phyloP scores from a whole-genome alignment of 2,329 filamentous ascomycete genomes.

The Scleromitrula shiraiana region DNA sequence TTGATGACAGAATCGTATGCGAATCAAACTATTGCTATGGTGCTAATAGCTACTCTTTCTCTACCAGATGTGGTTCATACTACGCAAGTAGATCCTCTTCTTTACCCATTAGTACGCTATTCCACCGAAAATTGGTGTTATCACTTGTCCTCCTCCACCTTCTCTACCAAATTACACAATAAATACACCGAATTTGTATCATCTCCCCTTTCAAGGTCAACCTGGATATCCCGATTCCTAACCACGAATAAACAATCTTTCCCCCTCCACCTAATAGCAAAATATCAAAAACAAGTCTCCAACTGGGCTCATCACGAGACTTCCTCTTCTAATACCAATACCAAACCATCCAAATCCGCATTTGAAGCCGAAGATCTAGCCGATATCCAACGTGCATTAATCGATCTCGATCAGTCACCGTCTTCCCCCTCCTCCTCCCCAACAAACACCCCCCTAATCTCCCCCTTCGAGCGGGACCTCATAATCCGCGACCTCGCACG shows the following conservation, averaged over 20 bases:
- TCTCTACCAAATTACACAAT: background rate
- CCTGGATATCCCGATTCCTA: constrained; percentile 5
- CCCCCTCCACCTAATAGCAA: constrained; percentile 5
- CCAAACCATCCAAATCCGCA: background rate
- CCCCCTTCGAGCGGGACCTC: constrained; percentile 3
- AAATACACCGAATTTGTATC: background rate
- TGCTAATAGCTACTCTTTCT: background rate
- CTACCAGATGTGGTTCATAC: background rate
- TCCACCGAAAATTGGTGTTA: constrained; percentile 7
- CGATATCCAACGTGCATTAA: constrained; percentile 7
- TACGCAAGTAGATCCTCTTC: background rate
- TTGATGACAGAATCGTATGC: constrained; percentile 4
- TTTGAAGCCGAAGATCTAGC: constrained; percentile 4
- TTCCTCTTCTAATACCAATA: too few species aligned
- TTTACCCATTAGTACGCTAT: constrained; percentile 1
- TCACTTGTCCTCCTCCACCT: constrained; percentile 1
- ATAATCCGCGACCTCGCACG: constrained; percentile 3
- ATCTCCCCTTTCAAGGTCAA: background rate
- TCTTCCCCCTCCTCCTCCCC: background rate
- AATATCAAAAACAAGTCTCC: constrained; percentile 1
- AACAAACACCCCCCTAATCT: background rate
- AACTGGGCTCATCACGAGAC: background rate
- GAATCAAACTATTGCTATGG: constrained; percentile 1
- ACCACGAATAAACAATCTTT: background rate
- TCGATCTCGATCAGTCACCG: background rate